A percentile compares a stretch with the other conserved stretches of the same genome.
Conservation (phyloP, 129 eudicot genomes). For the Tagetes erecta region DNA sequence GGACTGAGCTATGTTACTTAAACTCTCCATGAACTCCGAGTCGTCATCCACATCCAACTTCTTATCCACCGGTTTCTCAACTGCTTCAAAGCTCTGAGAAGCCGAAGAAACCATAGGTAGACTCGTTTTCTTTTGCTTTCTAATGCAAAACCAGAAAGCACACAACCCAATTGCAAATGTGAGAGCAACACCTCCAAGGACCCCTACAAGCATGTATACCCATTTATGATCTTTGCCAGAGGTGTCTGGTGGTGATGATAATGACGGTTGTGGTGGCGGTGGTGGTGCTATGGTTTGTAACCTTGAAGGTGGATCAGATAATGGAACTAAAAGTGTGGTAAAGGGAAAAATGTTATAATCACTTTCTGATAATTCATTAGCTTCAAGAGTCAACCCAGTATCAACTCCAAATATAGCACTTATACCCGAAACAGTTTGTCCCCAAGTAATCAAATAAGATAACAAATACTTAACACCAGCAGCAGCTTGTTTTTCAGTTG, state of each 20-base stretch:
- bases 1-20: conserved; percentile 70
- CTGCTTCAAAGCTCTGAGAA: conserved; percentile 60
- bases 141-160: conserved; percentile 45
- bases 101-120: conserved; percentile 29
- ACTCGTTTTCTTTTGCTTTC: conserved; percentile 31
- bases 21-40: conserved; percentile 50
- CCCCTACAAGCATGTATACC: conserved; percentile 57
- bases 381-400: conserved; percentile 48
- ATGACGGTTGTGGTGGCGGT: conserved; percentile 45
- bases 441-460: conserved; percentile 51
- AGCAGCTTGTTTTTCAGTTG: conserved; percentile 58
- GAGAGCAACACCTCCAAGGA: conserved; percentile 55
- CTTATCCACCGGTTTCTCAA: conserved; percentile 48
- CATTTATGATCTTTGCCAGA: conserved; percentile 47
- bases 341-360: conserved; percentile 48
- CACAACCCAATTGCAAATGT: conserved; percentile 31
- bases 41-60: conserved; percentile 48
- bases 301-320: conserved; percentile 45
- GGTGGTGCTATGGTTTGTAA: conserved; percentile 53
- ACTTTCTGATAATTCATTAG: conserved; percentile 53
- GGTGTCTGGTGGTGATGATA: conserved; percentile 26
- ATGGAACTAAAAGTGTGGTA: conserved; percentile 76
- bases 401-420: conserved; percentile 49
- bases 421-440: conserved; percentile 44
- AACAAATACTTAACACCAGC: conserved; percentile 53